Conservation (phyloP, 306 rosid genomes). For the Cucurbita argyrosperma region DNA sequence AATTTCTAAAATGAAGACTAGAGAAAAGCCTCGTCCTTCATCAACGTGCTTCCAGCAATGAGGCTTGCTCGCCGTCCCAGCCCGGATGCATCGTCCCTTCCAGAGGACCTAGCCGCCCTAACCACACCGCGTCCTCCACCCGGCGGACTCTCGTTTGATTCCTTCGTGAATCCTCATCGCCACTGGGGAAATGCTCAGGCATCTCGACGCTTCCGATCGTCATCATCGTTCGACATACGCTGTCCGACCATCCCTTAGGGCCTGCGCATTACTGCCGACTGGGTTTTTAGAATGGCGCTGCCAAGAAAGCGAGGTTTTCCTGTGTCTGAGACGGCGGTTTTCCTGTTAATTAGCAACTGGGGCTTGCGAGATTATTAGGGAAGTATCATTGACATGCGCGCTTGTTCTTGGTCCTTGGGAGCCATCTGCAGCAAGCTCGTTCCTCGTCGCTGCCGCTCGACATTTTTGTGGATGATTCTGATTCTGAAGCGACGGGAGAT, state of each 20-base stretch:
- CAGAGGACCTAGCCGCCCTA: constrained; percentile 14
- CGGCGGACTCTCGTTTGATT: constrained; percentile 15
- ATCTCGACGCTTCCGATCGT: constrained; percentile 89
- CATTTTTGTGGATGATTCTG: constrained; percentile 22
- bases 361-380: constrained; percentile 52
- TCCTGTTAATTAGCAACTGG: constrained; percentile 78
- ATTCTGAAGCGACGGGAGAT: not conserved
- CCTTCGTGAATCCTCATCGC: constrained; percentile 61
- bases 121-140: constrained; percentile 23
- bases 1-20: not conserved
- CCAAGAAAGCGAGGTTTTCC: constrained; percentile 13
- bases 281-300: not conserved
- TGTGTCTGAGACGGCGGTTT: constrained; percentile 38
- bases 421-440: constrained; percentile 94
- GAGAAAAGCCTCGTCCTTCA: constrained; percentile 65
- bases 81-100: constrained; percentile 39
- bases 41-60: constrained; percentile 77
- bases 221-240: constrained; percentile 62
- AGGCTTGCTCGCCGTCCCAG: constrained; percentile 97
- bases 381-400: constrained; percentile 66
- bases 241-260: constrained; percentile 13
- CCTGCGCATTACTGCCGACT: not conserved
- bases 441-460: constrained; percentile 92
- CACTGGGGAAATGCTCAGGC: constrained; percentile 98
- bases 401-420: constrained; percentile 66